Base-by-base conservation (phyloP, 2,329 filamentous ascomycete genomes). In the Dothideomycetidae sp. region DNA sequence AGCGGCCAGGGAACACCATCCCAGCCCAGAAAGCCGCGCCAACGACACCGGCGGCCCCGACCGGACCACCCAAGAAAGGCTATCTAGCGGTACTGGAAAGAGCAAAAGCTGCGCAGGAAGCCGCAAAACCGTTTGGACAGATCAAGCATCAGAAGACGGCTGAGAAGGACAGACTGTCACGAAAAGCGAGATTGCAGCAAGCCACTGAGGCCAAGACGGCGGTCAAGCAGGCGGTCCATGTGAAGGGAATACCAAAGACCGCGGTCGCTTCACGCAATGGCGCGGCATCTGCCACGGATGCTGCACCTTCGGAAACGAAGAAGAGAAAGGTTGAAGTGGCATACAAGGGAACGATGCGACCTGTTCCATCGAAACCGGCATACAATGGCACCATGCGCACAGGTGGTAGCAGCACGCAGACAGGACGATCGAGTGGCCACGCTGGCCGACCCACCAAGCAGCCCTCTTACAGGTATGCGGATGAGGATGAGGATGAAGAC, bases 61-160 rank as follows among this genome's bases (percentile, higher is more conserved):
- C 74, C 1, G n/a, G n/a, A n/a, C n/a, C n/a, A n/a, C n/a, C n/a
- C n/a, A 83, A 83, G 56, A 81, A 79, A 51, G 76, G 78, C 2
- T 86, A 75, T 53, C 72, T 75, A 26, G 79, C 84, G 50, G 78
- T 84, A 42, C 67, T 86, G 59, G 77, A 77, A 39, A 70, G 78
- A 46, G 81, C 74, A 19, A 75, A 80, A 50, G 72, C 73, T 43
- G 76, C 73, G 10, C 73, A 81, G 49, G 64, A 62, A 44, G 61
- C 60, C 28, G 63, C 60, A 29, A 70, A 73, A 61, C 69, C 64
- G n/a, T 56, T 38, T 66, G 78, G 78, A 39, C 75, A 73, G 48
- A 81, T 84, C 46, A 79, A 82, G 52, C 78, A 84, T 56, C 30
- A 21, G 13, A 83, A 83, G 53, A 67, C 76, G 13, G 70, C 75